These are phyloP conservation scores for Crithidia acanthocephali DNA, from an alignment of 208 protist genomes.

Conservation along the genomic window DNA sequence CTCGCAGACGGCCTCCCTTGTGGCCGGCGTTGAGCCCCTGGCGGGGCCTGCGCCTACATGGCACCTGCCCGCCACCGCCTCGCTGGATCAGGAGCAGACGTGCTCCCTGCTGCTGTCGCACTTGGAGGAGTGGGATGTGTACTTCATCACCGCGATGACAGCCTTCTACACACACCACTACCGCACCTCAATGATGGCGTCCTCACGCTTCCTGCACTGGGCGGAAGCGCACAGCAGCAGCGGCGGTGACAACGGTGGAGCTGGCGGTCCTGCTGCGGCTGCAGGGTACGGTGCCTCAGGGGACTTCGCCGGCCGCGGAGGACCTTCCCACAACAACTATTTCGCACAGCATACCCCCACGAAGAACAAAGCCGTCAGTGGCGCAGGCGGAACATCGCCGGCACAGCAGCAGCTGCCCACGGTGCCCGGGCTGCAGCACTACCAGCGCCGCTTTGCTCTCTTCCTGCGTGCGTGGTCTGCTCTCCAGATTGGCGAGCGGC, in stretches of 20 bases:
- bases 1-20: neutral
- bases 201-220: constrained; percentile 43
- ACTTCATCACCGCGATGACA: constrained; percentile 61
- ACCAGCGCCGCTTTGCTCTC: constrained; percentile 35
- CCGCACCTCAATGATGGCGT: constrained; percentile 59
- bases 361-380: no score
- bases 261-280: no score
- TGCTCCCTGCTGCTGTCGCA: constrained; percentile 56
- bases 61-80: constrained; percentile 10
- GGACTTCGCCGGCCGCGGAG: no score
- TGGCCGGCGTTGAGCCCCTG: neutral
- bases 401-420: neutral
- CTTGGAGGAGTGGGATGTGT: constrained; percentile 51
- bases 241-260: neutral
- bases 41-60: neutral
- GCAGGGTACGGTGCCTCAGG: no score
- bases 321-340: neutral
- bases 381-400: no score
- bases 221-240: neutral
- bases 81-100: constrained; percentile 37
- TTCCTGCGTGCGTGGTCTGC: constrained; percentile 59
- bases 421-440: constrained; percentile 16
- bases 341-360: neutral
- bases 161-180: constrained; percentile 63
- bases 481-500: constrained; percentile 60